These are phyloP conservation scores for Turritis glabra DNA, from an alignment of 345 rosid genomes.

Conservation along the genomic window DNA sequence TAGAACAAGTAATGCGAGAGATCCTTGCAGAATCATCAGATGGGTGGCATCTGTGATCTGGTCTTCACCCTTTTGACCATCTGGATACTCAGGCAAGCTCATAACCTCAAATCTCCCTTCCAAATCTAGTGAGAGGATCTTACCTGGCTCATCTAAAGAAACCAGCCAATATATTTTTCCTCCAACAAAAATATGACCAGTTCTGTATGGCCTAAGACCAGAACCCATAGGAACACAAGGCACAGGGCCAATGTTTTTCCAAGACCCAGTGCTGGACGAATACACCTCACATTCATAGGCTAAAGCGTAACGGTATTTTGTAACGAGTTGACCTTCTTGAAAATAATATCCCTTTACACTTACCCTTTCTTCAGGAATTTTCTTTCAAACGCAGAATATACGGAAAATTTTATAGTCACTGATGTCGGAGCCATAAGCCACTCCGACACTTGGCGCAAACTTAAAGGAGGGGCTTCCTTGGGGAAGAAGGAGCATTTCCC, in stretches of 20 bases:
- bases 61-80: background rate
- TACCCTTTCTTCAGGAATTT: background rate
- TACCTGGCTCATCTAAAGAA: constrained; percentile 6
- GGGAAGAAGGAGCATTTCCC: constrained; percentile 38
- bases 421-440: constrained; percentile 36
- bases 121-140: constrained; percentile 24
- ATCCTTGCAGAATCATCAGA: constrained; percentile 22
- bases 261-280: constrained; percentile 38
- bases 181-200: constrained; percentile 22
- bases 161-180: constrained; percentile 41
- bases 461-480: constrained; percentile 32
- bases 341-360: too few relatives aligned
- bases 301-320: background rate
- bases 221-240: constrained; percentile 31
- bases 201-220: background rate
- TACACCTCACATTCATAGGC: constrained; percentile 38
- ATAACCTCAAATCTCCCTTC: constrained; percentile 12
- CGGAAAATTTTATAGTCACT: constrained; percentile 40
- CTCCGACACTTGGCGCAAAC: constrained; percentile 34
- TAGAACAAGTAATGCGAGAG: constrained; percentile 21
- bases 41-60: background rate
- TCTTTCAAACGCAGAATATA: constrained; percentile 15
- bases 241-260: constrained; percentile 39
- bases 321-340: background rate
- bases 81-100: constrained; percentile 1